Base-by-base conservation (phyloP, 306 rosid genomes). In the Corylus americana region DNA sequence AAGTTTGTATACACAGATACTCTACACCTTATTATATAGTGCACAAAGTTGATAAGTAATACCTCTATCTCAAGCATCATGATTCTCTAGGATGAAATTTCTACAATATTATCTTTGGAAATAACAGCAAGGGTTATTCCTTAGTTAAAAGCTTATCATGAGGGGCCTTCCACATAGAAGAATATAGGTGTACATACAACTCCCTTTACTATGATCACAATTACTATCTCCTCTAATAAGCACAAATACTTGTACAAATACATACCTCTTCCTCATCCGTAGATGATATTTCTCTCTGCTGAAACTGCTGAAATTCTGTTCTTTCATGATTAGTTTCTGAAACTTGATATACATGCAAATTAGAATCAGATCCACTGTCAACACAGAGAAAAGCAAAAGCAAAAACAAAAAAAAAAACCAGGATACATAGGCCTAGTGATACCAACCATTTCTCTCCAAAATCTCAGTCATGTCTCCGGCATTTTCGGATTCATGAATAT, bases 381-480 rank as follows among this genome's bases (percentile, higher is more conserved):
- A 76, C 80, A 47, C 37, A 35, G 73, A 78, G 73, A 76, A 62
- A 74, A 75, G 35, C 35, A 31, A 31, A 44, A 70, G 54, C 31
- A 64, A 75, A 57, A n/a, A 73, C 74, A 48, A 74, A 77, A 53
- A 74, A 58, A 77, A 53, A 66, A 44, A 50, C 61, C 20, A 51
- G 71, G 11, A 57, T 31, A 62, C 63, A 74, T 62, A 48, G n/a
- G 48, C 68, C 77, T 0, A 55, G 37, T 31, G 50, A 66, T 70
- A 85, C 94, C 77, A 62, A 91, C 95, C 95, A 81, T 73, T 87
- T 78, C 82, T 84, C 79, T 86, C 85, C 81, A 61, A 71, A 16
- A 66, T 13, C 51, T 78, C 83, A 74, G 74, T 83, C 39, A 75
- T 71, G 69, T 55, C 62, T 63, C 82, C 91, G 13, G 62, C 87